These are phyloP conservation scores for Phytomonas francai DNA, from an alignment of 208 protist species.

Conservation along the genomic window DNA sequence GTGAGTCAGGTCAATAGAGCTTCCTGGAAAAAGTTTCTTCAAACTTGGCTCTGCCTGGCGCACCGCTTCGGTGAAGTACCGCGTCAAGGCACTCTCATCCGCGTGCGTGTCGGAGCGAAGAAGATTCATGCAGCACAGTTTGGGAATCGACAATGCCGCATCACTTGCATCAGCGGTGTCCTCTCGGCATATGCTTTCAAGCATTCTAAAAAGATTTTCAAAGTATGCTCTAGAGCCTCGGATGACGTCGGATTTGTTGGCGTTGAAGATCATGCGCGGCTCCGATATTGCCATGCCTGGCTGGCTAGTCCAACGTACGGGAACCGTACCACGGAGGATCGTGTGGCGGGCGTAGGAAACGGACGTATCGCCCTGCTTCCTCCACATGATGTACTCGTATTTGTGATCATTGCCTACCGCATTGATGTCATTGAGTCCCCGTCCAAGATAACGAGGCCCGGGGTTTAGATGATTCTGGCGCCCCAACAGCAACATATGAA, in stretches of 20 bases:
- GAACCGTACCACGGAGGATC: constrained; percentile 76
- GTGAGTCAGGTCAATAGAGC: constrained; percentile 62
- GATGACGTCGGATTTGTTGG: constrained; percentile 53
- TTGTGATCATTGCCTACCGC: constrained; percentile 83
- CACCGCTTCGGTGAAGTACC: constrained; percentile 64
- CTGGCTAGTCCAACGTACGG: constrained; percentile 79
- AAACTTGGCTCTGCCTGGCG: constrained; percentile 27
- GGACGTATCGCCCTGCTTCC: constrained; percentile 22
- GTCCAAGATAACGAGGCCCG: constrained; percentile 69
- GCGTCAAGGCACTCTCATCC: constrained; percentile 52
- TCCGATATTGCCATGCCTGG: constrained; percentile 58
- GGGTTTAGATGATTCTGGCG: constrained; percentile 78
- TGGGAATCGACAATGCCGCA: constrained; percentile 16
- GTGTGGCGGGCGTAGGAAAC: constrained; percentile 58
- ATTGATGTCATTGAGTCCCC: constrained; percentile 65
- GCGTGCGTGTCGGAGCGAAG: constrained; percentile 60
- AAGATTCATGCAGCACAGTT: constrained; percentile 76
- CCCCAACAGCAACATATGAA: constrained; percentile 64
- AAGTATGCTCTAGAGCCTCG: constrained; percentile 61
- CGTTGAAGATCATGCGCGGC: constrained; percentile 74
- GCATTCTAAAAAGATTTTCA: constrained; percentile 34
- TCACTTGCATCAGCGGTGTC: constrained; percentile 54
- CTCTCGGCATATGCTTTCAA: constrained; percentile 19
- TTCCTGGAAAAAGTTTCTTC: constrained; percentile 23
- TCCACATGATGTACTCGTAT: constrained; percentile 85